Evolutionary conservation across 345 rosid species (phyloP), one percentile per base, ranked within the genome.

Genomic region (Triadica sebifera): DNA sequence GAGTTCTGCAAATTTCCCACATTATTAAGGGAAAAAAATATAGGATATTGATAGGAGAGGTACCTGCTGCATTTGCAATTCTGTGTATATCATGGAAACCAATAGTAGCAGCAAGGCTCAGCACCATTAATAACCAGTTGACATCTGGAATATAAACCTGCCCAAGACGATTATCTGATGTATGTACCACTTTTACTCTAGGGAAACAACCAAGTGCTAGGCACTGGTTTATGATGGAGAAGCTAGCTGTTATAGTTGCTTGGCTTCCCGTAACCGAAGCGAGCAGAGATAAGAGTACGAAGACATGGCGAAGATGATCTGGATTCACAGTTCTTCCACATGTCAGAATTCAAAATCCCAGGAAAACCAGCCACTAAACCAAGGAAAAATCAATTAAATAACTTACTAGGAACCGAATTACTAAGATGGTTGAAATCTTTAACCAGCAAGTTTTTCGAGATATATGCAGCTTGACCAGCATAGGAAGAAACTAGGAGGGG

Each of bases 141-240:
- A 80, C 77, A 72, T 87, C 89, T 1, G 91, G 88, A 58, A 89
- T 86, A 62, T 89, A 89, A 69, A 89, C 84, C 81, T 85, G 91
- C 19, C 93, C 93, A 8, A 73, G 82, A 61, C 77, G 80, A 80
- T 78, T 78, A 50, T 85, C 79, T 0, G 90, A 89, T 8, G 90
- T 89, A 57, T 87, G 93, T 38, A 86, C 64, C n/a, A 89, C 90
- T 78, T 87, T 82, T 1, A 85, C 87, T 71, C 86, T 75, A 5
- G 91, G 93, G 73, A 89, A 87, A 76, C 89, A 89, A 69, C 81
- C 68, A 46, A 87, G 87, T 24, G 90, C 87, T 16, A 81, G 77
- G 86, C 91, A 84, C 77, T 89, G 91, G 67, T 85, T 89, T 70
- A 89, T 84, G 70, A 86, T 89, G 45, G 93, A 89, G 81, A 89